These are phyloP conservation scores for Hortiboletus flavorubellus DNA, from an alignment of 768 basidiomycete species.

Conservation along the genomic window DNA sequence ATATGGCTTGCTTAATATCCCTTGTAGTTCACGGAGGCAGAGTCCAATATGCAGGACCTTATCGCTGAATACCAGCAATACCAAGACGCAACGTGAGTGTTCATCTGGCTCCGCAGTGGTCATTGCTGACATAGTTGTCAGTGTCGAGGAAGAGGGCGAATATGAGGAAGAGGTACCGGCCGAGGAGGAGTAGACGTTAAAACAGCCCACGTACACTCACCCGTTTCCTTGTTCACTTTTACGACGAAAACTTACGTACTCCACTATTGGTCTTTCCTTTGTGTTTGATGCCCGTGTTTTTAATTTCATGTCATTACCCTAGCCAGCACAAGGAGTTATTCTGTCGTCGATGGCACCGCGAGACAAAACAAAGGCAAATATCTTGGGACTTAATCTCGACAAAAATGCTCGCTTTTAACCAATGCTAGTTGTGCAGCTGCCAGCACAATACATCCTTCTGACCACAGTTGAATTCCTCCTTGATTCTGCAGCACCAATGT, in stretches of 20 bases:
- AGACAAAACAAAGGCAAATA: constrained; percentile 14
- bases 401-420: background rate
- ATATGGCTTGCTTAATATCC: background rate
- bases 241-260: constrained; percentile 37
- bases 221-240: constrained; percentile 18
- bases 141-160: constrained; percentile 84
- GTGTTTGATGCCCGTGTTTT: constrained; percentile 27
- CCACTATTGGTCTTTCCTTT: constrained; percentile 30
- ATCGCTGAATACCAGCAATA: constrained; percentile 98
- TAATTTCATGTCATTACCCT: constrained; percentile 34
- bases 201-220: constrained; percentile 13
- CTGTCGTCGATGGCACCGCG: background rate
- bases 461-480: background rate
- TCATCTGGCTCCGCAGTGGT: background rate
- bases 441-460: background rate
- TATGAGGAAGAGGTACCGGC: constrained; percentile 74
- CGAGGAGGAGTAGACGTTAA: constrained; percentile 53
- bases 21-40: constrained; percentile 87
- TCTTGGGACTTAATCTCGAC: background rate
- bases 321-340: constrained; percentile 21
- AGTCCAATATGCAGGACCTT: constrained; percentile 99
- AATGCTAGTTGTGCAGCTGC: background rate
- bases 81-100: constrained; percentile 88
- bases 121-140: constrained; percentile 31
- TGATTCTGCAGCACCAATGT: constrained; percentile 24